Conservation (phyloP, 345 rosid genomes). For the Pistacia integerrima region DNA sequence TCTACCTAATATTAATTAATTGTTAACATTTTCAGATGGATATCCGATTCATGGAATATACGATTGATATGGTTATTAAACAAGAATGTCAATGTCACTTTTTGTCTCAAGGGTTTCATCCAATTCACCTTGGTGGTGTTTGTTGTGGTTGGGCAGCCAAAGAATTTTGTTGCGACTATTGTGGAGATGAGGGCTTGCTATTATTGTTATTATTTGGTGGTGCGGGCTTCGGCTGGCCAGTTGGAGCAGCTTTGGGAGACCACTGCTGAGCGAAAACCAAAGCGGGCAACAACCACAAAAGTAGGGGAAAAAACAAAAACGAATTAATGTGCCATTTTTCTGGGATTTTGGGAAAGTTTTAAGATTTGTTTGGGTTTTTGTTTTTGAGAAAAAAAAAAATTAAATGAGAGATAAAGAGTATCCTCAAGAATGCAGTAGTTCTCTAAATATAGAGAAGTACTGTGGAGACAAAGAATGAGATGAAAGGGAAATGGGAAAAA, state of each 20-base stretch:
- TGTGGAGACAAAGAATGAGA: slow-evolving; percentile 7
- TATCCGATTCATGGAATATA: no score
- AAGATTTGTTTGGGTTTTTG: no score
- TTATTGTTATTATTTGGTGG: no score
- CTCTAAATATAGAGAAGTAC: slow-evolving; percentile 23
- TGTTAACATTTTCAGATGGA: no score
- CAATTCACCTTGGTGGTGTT: neutral
- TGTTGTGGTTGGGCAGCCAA: neutral
- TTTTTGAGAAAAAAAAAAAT: neutral
- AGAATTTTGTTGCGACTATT: neutral
- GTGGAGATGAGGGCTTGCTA: neutral
- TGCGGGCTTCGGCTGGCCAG: neutral
- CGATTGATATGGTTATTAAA: no score
- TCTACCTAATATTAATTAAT: no score
- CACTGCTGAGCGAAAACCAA: slow-evolving; percentile 36
- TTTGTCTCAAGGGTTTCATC: no score
- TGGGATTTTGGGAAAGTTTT: neutral
- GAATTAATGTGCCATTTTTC: slow-evolving; percentile 7
- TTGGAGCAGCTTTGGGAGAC: neutral
- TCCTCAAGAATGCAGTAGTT: slow-evolving; percentile 9
- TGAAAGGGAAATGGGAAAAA: neutral
- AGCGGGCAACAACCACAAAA: slow-evolving; percentile 25
- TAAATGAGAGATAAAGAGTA: neutral
- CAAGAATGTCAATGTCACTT: no score
- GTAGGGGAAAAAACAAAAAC: neutral